These are phyloP conservation scores for Ilex aquifolium DNA, from an alignment of 257 asterid genomes.

Conservation along the genomic window DNA sequence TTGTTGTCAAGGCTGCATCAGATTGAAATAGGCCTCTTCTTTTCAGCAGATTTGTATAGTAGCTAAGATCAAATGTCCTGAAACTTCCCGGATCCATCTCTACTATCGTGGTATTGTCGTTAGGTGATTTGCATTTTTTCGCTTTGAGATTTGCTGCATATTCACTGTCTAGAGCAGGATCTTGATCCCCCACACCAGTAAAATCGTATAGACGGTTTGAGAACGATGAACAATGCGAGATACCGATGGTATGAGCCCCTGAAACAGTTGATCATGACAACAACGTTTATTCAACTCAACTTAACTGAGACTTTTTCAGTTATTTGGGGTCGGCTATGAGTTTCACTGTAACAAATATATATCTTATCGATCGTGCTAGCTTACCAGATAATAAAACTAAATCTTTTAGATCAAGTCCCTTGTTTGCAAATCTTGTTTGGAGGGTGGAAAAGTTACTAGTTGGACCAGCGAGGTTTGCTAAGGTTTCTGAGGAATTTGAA, in stretches of 20 bases:
- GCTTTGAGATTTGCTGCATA: too few species aligned
- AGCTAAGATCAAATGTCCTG: slow-evolving; percentile 61
- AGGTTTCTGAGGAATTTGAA: slow-evolving; percentile 37
- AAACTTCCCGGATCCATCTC: slow-evolving; percentile 77
- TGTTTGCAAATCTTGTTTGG: slow-evolving; percentile 31
- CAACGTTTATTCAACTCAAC: too few species aligned
- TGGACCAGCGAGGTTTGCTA: slow-evolving; percentile 57
- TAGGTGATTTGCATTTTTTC: too few species aligned
- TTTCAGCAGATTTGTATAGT: slow-evolving; percentile 48
- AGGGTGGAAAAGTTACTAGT: slow-evolving; percentile 41
- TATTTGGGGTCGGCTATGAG: too few species aligned
- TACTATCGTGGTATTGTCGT: too few species aligned
- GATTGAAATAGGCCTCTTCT: slow-evolving; percentile 60
- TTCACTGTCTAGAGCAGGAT: too few species aligned
- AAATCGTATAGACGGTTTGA: slow-evolving; percentile 50
- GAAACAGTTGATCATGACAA: background rate
- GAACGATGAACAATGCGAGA: slow-evolving; percentile 51
- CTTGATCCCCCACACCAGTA: too few species aligned
- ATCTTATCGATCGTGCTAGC: too few species aligned
- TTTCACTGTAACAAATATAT: too few species aligned
- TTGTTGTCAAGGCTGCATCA: slow-evolving; percentile 48
- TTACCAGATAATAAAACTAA: slow-evolving; percentile 47
- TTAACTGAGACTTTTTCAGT: too few species aligned
- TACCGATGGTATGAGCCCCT: slow-evolving; percentile 83
- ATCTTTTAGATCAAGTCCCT: slow-evolving; percentile 47